A percentile compares a stretch with the other conserved stretches of the same genome.
Conservation (phyloP, 1,284 basidiomycete genomes). For the Tilletiaria anomala region DNA sequence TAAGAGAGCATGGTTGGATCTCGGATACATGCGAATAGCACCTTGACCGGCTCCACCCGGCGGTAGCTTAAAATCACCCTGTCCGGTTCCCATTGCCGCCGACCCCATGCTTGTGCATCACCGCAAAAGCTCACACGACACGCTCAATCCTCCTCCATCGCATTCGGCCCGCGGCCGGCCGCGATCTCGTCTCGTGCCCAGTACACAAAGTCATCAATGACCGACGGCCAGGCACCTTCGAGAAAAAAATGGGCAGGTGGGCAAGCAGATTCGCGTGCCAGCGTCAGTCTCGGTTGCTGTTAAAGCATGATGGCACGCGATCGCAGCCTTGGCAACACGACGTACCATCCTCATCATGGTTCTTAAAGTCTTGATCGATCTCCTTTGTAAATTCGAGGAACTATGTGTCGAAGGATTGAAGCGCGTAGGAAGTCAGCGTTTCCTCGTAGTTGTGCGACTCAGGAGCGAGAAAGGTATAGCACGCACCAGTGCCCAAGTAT, state of each 20-base stretch:
- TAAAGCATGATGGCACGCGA: neutral
- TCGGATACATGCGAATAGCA: too few species aligned
- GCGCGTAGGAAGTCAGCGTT: too few species aligned
- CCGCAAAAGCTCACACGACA: too few species aligned
- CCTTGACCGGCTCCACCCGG: too few species aligned
- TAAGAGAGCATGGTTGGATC: too few species aligned
- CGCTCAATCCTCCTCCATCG: too few species aligned
- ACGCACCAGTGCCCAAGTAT: slow-evolving; percentile 66
- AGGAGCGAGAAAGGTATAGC: slow-evolving; percentile 2
- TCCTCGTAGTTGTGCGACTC: too few species aligned
- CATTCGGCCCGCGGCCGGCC: too few species aligned
- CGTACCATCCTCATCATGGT: slow-evolving; percentile 72
- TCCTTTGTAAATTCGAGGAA: slow-evolving; percentile 67
- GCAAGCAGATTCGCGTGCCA: neutral
- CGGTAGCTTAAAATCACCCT: too few species aligned
- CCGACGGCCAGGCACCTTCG: slow-evolving; percentile 73
- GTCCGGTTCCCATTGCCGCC: too few species aligned
- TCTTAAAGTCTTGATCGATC: slow-evolving; percentile 63
- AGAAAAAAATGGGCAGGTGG: slow-evolving; percentile 1
- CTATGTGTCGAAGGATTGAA: slow-evolving; percentile 3
- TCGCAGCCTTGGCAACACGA: slow-evolving; percentile 2
- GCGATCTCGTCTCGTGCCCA: slow-evolving; percentile 19
- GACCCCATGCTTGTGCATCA: too few species aligned
- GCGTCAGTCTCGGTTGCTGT: too few species aligned
- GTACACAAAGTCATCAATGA: slow-evolving; percentile 67